Base-by-base conservation (phyloP, 768 basidiomycete species). In the Tulasnella sp. region DNA sequence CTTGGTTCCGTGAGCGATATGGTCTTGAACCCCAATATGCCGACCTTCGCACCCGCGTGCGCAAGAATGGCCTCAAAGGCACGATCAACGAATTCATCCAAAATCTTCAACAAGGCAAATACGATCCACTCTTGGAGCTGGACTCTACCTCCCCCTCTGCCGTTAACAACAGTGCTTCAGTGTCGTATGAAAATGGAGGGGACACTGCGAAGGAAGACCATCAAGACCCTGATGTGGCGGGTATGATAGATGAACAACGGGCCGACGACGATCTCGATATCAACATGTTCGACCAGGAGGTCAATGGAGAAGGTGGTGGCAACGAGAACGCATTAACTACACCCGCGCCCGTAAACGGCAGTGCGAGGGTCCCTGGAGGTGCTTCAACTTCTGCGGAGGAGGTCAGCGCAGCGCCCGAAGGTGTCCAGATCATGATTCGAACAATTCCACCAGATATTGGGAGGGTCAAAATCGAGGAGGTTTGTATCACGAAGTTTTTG, bases 1-100 rank as follows among this genome's bases (percentile, higher is more conserved):
- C 91, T 13, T 97, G 94, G 94, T 97, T 96, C 76, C 81, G 83
- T 58, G 94, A 97, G 77, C 89, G 90, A 71, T 97, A 97, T 75
- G 89, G 92, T 63, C 86, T 86, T 59, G 72, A 82, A 43, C 76
- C 80, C 53, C 85, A 89, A 66, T 81, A 79, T 68, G 78, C 80
- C 58, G 76, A 78, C 56, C 74, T 93, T 70, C 85, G 94, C 66
- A 77, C 76, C 63, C 79, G 91, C 65, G 81, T 92, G 63, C 81
- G 87, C 69, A 86, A 83, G 72, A 82, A 87, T 64, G 94, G 91
- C 26, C 88, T 92, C 85, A 83, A 78, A 70, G 83, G 84, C 48
- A 79, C 84, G 62, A 71, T 86, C 58, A 77, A 82, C 66, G 72
- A 76, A 34, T 95, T 95, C 71, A 68, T 93, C 64, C 75, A 80